Conservation (phyloP, 208 protist species). For the Phytomonas francai region DNA sequence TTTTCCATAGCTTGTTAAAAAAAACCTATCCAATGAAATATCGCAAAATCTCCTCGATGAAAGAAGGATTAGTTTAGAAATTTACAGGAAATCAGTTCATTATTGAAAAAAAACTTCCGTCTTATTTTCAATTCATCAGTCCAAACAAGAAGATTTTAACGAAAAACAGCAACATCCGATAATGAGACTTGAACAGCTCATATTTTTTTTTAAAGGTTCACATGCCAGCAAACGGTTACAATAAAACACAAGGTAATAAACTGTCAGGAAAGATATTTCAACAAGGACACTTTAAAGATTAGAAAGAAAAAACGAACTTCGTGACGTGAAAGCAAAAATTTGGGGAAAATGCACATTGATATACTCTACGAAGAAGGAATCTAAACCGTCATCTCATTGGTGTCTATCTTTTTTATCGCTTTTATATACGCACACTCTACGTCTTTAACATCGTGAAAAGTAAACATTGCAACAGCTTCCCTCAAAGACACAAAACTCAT, state of each 20-base stretch:
- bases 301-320: background rate
- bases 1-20: background rate
- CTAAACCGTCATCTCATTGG: background rate
- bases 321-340: background rate
- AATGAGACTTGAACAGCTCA: background rate
- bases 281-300: background rate
- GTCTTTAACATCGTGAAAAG: background rate
- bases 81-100: background rate
- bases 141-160: background rate
- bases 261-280: background rate
- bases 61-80: background rate
- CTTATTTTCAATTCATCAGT: background rate
- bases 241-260: background rate
- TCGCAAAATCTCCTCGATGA: background rate
- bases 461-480: background rate
- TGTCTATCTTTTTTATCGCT: too few relatives aligned
- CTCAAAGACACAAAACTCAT: background rate
- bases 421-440: background rate
- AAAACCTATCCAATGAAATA: background rate
- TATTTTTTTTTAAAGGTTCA: background rate
- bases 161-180: background rate
- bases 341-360: background rate
- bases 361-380: background rate
- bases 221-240: background rate
- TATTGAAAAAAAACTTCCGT: background rate